Conservation (phyloP, 2,329 filamentous ascomycete genomes). For the Periconia sp. region DNA sequence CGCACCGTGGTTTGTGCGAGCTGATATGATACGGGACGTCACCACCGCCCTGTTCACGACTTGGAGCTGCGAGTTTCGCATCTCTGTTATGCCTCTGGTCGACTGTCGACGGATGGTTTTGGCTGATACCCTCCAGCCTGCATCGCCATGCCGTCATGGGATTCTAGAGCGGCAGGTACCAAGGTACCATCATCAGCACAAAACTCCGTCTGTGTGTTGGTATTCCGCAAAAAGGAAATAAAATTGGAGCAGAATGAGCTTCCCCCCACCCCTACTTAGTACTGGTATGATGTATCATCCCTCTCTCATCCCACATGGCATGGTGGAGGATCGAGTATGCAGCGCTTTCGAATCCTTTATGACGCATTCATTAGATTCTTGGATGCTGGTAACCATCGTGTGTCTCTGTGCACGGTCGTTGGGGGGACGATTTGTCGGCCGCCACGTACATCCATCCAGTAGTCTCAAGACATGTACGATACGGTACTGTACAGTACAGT, state of each 20-base stretch:
- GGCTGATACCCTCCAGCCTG: no score
- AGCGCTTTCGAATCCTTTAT: slow-evolving; percentile 1
- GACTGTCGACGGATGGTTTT: neutral
- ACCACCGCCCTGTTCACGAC: no score
- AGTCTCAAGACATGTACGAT: no score
- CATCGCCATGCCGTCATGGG: neutral
- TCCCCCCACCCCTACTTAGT: neutral
- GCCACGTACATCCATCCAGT: slow-evolving; percentile 22
- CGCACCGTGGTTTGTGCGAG: slow-evolving; percentile 15
- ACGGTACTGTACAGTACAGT: no score
- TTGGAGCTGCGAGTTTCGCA: no score
- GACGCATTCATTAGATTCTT: slow-evolving; percentile 11
- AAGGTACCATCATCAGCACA: slow-evolving; percentile 1
- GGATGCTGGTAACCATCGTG: no score
- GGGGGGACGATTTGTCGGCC: slow-evolving; percentile 24
- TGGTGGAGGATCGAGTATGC: no score
- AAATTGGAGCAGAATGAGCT: neutral
- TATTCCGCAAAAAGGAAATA: neutral
- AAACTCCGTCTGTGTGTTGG: neutral
- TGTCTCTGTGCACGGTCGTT: slow-evolving; percentile 9
- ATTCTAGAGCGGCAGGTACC: slow-evolving; percentile 1
- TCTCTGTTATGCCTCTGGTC: no score
- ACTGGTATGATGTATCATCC: no score
- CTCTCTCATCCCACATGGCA: neutral
- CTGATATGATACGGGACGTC: slow-evolving; percentile 6